These are phyloP conservation scores for Taiozyma sp. DNA, from an alignment of 1,139 yeast species.

Conservation along the genomic window DNA sequence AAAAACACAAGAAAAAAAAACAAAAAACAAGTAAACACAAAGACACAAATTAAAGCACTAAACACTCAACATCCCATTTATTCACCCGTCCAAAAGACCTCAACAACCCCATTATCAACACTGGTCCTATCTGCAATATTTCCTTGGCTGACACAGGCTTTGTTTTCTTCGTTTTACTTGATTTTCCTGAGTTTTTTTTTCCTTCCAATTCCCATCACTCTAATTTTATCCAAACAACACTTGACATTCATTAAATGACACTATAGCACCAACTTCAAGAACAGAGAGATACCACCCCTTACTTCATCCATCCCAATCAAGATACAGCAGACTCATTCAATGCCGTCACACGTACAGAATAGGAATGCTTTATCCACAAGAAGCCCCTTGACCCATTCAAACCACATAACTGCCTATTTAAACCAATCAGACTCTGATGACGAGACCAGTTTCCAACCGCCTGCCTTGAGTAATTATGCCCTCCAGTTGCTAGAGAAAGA, in stretches of 20 bases:
- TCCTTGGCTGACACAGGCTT: background rate
- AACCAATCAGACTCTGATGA: constrained; percentile 28
- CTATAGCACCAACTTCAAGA: background rate
- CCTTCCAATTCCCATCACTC: background rate
- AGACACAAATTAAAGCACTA: background rate
- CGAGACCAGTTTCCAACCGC: constrained; percentile 54
- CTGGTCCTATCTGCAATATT: background rate
- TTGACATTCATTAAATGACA: constrained; percentile 1
- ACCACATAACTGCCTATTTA: constrained; percentile 2
- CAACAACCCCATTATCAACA: background rate
- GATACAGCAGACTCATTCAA: background rate
- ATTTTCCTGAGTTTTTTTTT: background rate
- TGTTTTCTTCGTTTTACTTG: background rate
- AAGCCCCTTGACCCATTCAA: background rate
- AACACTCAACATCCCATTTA: no score
- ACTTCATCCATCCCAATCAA: background rate
- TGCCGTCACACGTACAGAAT: background rate
- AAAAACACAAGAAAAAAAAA: background rate
- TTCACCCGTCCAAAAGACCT: background rate
- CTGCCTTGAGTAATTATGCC: constrained; percentile 58
- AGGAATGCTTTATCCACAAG: background rate
- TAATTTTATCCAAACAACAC: no score
- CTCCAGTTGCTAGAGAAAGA: constrained; percentile 33
- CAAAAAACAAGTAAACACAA: background rate
- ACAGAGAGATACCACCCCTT: background rate